Evolutionary conservation across 2,329 filamentous ascomycete species (phyloP).

Genomic region (Endoconidiophora polonica): DNA sequence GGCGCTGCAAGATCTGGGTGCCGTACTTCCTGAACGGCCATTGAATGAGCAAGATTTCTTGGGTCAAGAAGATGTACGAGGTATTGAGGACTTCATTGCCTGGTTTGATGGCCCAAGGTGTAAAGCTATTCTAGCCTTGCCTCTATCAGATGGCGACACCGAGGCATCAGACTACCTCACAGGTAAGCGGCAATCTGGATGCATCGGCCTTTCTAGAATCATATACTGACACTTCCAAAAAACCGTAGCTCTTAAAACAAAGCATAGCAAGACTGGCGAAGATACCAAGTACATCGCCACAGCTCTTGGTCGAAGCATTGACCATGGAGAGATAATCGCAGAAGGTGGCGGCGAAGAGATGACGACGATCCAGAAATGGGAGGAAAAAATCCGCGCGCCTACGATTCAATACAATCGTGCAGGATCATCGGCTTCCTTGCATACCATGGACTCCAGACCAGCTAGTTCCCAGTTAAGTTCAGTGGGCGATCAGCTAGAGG

Average conservation of each 20-base stretch:
- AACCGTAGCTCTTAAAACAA: conserved; percentile 61
- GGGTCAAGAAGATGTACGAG: conserved; percentile 59
- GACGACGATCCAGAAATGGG: conserved; percentile 52
- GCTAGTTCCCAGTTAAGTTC: conserved; percentile 41
- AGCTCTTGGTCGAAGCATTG: conserved; percentile 56
- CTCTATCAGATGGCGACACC: conserved; percentile 49
- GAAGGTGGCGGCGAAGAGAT: conserved; percentile 50
- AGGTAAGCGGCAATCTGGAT: conserved; percentile 24
- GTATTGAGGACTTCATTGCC: conserved; percentile 58
- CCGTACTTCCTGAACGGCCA: conserved; percentile 51
- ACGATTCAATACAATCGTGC: conserved; percentile 11
- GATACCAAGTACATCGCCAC: conserved; percentile 77
- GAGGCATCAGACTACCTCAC: conserved; percentile 55
- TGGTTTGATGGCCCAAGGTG: conserved; percentile 66
- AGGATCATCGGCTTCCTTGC: conserved; percentile 1
- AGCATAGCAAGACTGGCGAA: conserved; percentile 76
- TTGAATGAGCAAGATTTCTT: conserved; percentile 51
- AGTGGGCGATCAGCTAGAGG: conserved; percentile 30
- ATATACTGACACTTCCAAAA: conserved; percentile 3
- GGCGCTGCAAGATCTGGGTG: conserved; percentile 67
- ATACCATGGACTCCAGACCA: conserved; percentile 24
- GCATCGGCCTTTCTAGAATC: neutral
- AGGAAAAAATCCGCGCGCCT: conserved; percentile 23
- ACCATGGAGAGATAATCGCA: conserved; percentile 55
- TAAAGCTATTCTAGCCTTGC: conserved; percentile 66